Percentiles rank a stretch among this genome's conserved stretches.
phyloP scores from a whole-genome alignment of 768 basidiomycete genomes.

The Suillus placidus region DNA sequence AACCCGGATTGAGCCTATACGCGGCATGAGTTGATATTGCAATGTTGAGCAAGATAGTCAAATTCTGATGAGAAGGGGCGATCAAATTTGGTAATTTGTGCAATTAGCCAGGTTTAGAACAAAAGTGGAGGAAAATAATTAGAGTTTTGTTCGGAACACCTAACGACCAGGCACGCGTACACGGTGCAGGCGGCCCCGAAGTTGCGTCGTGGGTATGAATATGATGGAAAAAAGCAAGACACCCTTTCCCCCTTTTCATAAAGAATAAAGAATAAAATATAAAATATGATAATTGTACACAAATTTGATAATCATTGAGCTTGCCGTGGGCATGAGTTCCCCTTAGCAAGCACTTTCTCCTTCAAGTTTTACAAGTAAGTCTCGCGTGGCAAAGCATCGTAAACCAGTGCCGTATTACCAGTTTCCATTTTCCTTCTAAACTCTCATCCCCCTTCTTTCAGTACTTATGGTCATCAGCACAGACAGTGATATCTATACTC shows the following conservation, averaged over 20 bases:
- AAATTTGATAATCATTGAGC: constrained; percentile 5
- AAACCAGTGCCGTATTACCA: constrained; percentile 29
- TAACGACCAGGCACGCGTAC: constrained; percentile 34
- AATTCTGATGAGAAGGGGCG: constrained; percentile 6
- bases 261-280: constrained; percentile 1
- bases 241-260: constrained; percentile 8
- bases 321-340: constrained; percentile 47
- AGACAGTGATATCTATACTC: constrained; percentile 57
- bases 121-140: constrained; percentile 12
- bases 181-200: constrained; percentile 23
- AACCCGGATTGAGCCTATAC: not conserved
- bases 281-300: not conserved
- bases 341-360: constrained; percentile 32
- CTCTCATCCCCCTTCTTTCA: constrained; percentile 25
- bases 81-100: constrained; percentile 3
- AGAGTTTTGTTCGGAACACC: constrained; percentile 23
- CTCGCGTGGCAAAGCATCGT: constrained; percentile 50
- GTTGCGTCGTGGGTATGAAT: constrained; percentile 13
- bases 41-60: constrained; percentile 1
- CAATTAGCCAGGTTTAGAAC: constrained; percentile 12
- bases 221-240: constrained; percentile 4
- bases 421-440: constrained; percentile 25
- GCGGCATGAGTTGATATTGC: not conserved
- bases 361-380: constrained; percentile 18
- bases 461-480: constrained; percentile 57